Conservation (phyloP, 1,139 yeast species). For the Hemisphaericaspora xylanilytica region DNA sequence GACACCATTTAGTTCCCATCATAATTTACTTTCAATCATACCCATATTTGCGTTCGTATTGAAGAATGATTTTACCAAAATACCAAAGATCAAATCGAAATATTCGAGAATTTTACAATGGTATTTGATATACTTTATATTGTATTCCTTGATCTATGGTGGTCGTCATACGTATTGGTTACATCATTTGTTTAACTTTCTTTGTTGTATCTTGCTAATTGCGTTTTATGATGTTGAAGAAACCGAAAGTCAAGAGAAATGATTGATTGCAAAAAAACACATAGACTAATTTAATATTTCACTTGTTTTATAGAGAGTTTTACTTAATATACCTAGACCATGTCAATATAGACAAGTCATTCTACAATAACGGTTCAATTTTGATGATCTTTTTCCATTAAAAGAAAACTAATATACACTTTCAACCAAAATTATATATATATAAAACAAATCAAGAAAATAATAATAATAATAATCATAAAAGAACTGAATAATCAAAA, state of each 20-base stretch:
- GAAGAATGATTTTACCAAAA: conserved; percentile 25
- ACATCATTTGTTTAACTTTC: conserved; percentile 61
- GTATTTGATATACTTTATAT: conserved; percentile 43
- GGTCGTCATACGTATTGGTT: conserved; percentile 68
- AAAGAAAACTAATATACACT: conserved; percentile 20
- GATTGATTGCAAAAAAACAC: conserved; percentile 1
- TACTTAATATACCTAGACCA: neutral
- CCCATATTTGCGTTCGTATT: conserved; percentile 58
- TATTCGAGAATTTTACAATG: conserved; percentile 18
- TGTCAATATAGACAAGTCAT: too few relatives aligned
- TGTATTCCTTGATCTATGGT: conserved; percentile 62
- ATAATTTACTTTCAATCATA: conserved; percentile 62
- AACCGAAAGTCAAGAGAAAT: conserved; percentile 1
- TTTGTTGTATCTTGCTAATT: conserved; percentile 40
- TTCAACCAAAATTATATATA: conserved; percentile 13
- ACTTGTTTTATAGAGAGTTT: neutral
- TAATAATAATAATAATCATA: conserved; percentile 9
- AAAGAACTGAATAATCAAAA: conserved; percentile 12
- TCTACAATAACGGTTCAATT: neutral
- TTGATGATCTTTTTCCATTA: neutral
- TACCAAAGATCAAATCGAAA: conserved; percentile 18
- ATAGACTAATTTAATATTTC: too few relatives aligned
- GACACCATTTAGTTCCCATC: conserved; percentile 76
- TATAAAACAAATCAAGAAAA: conserved; percentile 4
- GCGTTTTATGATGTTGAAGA: conserved; percentile 5